Conservation (phyloP, 2,329 filamentous ascomycete genomes). For the Triangularia setosa region DNA sequence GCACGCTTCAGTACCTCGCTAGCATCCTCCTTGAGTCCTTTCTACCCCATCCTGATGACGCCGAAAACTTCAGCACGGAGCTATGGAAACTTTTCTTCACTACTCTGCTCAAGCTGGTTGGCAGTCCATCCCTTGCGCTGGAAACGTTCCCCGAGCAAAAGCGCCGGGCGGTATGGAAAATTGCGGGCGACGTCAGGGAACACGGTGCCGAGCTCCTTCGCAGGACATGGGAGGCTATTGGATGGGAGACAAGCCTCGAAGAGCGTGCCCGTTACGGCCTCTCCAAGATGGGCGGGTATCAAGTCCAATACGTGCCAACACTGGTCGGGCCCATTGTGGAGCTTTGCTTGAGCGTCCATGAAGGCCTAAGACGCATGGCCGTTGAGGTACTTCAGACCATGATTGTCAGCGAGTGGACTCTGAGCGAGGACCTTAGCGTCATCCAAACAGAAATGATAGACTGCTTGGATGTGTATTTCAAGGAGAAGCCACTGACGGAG, state of each 20-base stretch:
- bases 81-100: conserved; percentile 93
- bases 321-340: conserved; percentile 89
- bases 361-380: conserved; percentile 82
- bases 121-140: conserved; percentile 80
- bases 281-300: conserved; percentile 86
- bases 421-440: conserved; percentile 86
- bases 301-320: conserved; percentile 95
- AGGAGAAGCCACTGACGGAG: conserved; percentile 81
- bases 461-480: conserved; percentile 84
- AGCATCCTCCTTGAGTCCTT: conserved; percentile 77
- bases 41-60: conserved; percentile 84
- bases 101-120: conserved; percentile 82
- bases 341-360: conserved; percentile 91
- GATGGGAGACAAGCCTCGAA: conserved; percentile 85
- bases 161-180: conserved; percentile 94
- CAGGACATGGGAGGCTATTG: conserved; percentile 89
- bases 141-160: conserved; percentile 98
- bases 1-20: conserved; percentile 76
- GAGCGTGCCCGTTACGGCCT: conserved; percentile 75
- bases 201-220: conserved; percentile 82
- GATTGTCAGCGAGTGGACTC: conserved; percentile 97
- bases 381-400: conserved; percentile 94
- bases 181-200: conserved; percentile 92
- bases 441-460: conserved; percentile 97
- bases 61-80: conserved; percentile 86